Base-by-base conservation (phyloP, 352 stramenopile genomes). In the Phytophthora hibernalis region DNA sequence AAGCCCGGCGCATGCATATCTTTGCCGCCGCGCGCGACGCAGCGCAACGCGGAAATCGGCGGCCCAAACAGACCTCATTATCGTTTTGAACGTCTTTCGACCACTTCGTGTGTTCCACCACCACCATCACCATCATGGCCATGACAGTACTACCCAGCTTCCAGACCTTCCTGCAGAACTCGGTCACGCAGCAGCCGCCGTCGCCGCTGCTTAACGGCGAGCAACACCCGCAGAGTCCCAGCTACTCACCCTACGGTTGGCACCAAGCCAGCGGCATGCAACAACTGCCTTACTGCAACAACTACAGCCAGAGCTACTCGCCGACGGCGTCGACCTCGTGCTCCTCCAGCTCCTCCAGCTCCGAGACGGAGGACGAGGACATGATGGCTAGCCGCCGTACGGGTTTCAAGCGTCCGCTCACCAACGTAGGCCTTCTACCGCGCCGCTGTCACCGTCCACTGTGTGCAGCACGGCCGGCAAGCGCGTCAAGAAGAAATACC, bases 401-500 rank as follows among this genome's bases (percentile, higher is more conserved):
- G 22, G 50, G 65, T 26, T 68, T 62, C 24, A 77, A 77, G 54
- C 71, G 67, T 6, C 45, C 54, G n/a, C 58, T 70, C 20, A 18
- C 56, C 13, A 58, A 42, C n/a, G 47, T 79, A 15, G 71, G 61
- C 18, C 57, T 74, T 50, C 53, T 5, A 33, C 61, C 11, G 43
- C 66, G 37, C 63, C 58, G 16, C 50, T 62, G 37, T 68, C 62
- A 2, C 54, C 71, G 2, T 48, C 54, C 18, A 59, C 50, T 24
- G 20, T 49, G 21, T 68, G 58, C 53, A 31, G 43, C 28, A 65
- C 59, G 18, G 51, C 31, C 30, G 47, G 30, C 53, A 81, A 83
- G 68, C 70, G 76, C 55, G 61, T 56, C 15, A 86, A 89, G 76
- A 89, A 89, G 71, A 89, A 87, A 72, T 90, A 90, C 69, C 69